Evolutionary conservation across 2,329 filamentous ascomycete species (phyloP), one percentile per base, ranked within the genome.

Genomic region (Arthrobotrys sphaeroides): DNA sequence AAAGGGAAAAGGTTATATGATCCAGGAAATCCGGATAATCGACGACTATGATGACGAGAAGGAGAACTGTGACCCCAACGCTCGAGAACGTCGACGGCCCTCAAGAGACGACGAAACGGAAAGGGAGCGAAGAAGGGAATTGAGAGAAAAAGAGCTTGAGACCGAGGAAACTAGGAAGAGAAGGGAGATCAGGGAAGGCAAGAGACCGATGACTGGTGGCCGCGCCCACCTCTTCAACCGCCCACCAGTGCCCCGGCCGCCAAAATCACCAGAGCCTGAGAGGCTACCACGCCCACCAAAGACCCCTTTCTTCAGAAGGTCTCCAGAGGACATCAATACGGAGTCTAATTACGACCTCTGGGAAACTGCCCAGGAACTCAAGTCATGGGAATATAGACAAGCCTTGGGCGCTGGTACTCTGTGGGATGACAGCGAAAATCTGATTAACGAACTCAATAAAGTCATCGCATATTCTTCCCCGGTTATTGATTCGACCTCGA

Each of bases 141-240:
- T 5, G 0, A 40, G 45, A 33, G 60, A 51, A 36, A 33, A 43
- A 70, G 62, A 61, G 47, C n/a, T n/a, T 77, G 74, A 79, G 36
- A 43, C 60, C 69, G 28, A 77, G 45, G 36, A 59, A 51, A 53
- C 65, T 43, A 51, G 77, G 22, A 77, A 43, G 49, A 78, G 76
- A 64, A 76, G 33, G 24, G 26, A 42, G 53, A 33, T 36, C 16
- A 49, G 61, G 76, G 49, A 55, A 49, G 76, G 78, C 78, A 79
- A 77, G 79, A 73, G 38, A 40, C 64, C 60, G 68, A 66, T 53
- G 78, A 73, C 51, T 74, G 77, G 60, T 72, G 75, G 64, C 78
- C 75, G 72, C 78, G 75, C 49, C 2, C 3, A 78, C 78, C 80
- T 80, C 80, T 80, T 82, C 81, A 80, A 79, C 80, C 45, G 13